Percentiles rank a stretch among this genome's conserved stretches.
Evolutionary conservation across 2,329 filamentous ascomycete genomes (phyloP).

Genomic region (Capronia americana): DNA sequence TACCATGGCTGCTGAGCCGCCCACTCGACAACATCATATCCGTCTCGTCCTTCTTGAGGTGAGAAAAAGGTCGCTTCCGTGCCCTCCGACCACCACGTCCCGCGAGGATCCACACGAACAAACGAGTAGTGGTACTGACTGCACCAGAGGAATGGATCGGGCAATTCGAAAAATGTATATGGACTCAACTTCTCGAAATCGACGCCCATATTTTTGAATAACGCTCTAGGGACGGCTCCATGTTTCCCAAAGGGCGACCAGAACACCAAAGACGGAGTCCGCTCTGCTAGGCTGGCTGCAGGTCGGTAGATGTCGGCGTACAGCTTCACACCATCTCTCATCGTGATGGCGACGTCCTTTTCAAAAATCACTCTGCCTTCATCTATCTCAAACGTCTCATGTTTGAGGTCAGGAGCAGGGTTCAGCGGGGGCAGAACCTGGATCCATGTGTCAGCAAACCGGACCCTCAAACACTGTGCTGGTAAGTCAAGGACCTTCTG

Average conservation of each 20-base stretch:
- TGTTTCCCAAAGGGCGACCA: conserved; percentile 20
- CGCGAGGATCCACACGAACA: conserved; percentile 15
- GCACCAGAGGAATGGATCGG: conserved; percentile 13
- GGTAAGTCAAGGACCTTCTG: conserved; percentile 1
- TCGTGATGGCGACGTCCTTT: conserved; percentile 37
- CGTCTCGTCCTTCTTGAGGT: conserved; percentile 20
- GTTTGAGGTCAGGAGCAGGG: conserved; percentile 15
- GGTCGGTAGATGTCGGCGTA: conserved; percentile 43
- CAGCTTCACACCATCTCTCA: conserved; percentile 41
- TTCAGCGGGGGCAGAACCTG: conserved; percentile 10
- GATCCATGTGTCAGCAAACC: conserved; percentile 1
- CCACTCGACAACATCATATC: conserved; percentile 27
- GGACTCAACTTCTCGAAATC: conserved; percentile 9
- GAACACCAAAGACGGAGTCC: conserved; percentile 13
- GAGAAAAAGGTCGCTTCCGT: conserved; percentile 17
- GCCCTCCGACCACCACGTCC: conserved; percentile 11
- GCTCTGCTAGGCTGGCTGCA: neutral
- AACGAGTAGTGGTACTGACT: conserved; percentile 14
- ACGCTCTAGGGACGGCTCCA: conserved; percentile 4
- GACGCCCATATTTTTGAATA: conserved; percentile 17
- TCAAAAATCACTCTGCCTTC: conserved; percentile 34
- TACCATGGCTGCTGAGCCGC: conserved; percentile 23
- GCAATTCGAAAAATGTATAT: conserved; percentile 9
- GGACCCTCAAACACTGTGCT: neutral
- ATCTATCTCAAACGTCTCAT: conserved; percentile 15